These are phyloP conservation scores for Lodderomyces beijingensis DNA, from an alignment of 1,139 yeast species.

Conservation along the genomic window DNA sequence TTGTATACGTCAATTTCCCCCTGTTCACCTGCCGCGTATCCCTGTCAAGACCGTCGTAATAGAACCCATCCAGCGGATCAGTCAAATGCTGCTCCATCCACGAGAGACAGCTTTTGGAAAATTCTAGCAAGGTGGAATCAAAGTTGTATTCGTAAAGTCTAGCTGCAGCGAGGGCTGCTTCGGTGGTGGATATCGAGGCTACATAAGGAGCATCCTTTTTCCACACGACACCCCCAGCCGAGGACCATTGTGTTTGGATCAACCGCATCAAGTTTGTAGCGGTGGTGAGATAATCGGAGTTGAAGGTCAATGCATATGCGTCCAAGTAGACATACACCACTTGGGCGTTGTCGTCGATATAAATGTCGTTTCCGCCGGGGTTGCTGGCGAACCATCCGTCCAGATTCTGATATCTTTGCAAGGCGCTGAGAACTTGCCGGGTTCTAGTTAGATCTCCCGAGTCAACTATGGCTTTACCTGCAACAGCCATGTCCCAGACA, in stretches of 20 bases:
- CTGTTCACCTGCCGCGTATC: constrained; percentile 14
- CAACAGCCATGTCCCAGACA: constrained; percentile 25
- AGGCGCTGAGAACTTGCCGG: constrained; percentile 9
- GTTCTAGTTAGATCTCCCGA: constrained; percentile 9
- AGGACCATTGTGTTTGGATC: constrained; percentile 18
- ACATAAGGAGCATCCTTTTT: constrained; percentile 19
- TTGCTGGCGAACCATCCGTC: constrained; percentile 24
- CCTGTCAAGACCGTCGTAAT: constrained; percentile 22
- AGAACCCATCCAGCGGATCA: constrained; percentile 22
- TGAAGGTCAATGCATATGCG: constrained; percentile 18
- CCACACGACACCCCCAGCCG: constrained; percentile 30
- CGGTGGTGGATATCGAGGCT: constrained; percentile 33
- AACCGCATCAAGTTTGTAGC: constrained; percentile 17
- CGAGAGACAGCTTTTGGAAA: constrained; percentile 21
- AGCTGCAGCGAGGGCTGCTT: constrained; percentile 31
- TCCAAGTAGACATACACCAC: constrained; percentile 28
- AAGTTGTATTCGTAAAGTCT: constrained; percentile 18
- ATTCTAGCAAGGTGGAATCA: constrained; percentile 17
- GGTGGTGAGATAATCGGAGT: constrained; percentile 14
- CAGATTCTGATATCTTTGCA: constrained; percentile 15
- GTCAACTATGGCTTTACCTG: constrained; percentile 16
- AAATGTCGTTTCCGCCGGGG: constrained; percentile 24
- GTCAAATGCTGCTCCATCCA: constrained; percentile 21
- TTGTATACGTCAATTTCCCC: constrained; percentile 36
- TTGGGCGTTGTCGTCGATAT: constrained; percentile 34